Base-by-base conservation (phyloP, 2,329 filamentous ascomycete species). In the Daldinia eschscholtzii region DNA sequence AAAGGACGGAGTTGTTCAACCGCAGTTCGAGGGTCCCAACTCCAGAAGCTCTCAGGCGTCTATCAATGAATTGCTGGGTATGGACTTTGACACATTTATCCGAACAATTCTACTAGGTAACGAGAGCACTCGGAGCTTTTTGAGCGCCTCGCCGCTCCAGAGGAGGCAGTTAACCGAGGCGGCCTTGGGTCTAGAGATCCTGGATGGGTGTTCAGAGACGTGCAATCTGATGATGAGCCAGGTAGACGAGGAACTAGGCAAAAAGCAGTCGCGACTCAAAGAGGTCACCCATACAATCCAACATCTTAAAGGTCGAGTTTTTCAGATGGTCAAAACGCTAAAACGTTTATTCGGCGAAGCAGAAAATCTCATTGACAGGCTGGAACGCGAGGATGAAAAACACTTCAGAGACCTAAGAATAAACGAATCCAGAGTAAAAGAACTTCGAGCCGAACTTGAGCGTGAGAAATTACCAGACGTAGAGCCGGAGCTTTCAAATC, bases 51-150 rank as follows among this genome's bases (percentile, higher is more conserved):
- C 74, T 4, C 77, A 79, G 61, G 69, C 67, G 6, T 74, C 74
- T 12, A 70, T 80, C 28, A 70, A 79, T 20, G 74, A 73, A 46
- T 68, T 80, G 50, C 62, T 80, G 13, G 77, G 78, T 5, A 73
- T 75, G 18, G 73, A 79, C 65, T 80, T 75, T 56, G 74, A 75
- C 2, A 76, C 76, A 3, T 79, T 75, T 59, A 70, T 76, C n/a
- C 73, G 74, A 68, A 78, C 73, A 3, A 72, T 79, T 1, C 66
- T 79, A n/a, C 70, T 79, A 6, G 76, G 76, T 15, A 75, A 78
- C 44, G 76, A 78, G 53, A 78, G 76, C 33, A 71, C 75, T 13
- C 69, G 71, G 2, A 76, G 78, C 37, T 80, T 80, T 60, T 67
- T 80, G 44, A 78, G 70, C 62, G 73, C 76, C 2, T 76, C 73